Evolutionary conservation across 352 stramenopile genomes (phyloP), one percentile per base, ranked within the genome.

Genomic region (Globisporangium takayamanum): DNA sequence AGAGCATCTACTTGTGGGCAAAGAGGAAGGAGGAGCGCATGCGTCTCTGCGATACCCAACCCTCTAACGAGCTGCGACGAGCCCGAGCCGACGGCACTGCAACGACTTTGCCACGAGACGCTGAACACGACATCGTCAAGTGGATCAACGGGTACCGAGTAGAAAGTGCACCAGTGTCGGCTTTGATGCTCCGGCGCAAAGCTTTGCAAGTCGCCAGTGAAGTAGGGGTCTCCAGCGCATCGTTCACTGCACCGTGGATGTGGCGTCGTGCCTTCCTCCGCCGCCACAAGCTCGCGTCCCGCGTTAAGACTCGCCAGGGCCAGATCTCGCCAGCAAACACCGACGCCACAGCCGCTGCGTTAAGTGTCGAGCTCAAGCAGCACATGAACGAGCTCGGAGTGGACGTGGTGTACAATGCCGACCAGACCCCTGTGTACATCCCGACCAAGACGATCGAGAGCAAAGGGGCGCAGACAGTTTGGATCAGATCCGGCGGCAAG

Each of bases 391-490:
- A 25, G 50, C 58, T 47, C 33, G 63, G 20, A 5, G 33, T 59
- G 2, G 44, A 59, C n/a, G 42, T 45, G 18, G 59, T 47, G 10
- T 62, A 64, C 25, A 71, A 68, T 16, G 56, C 48, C 5, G 60
- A 71, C 15, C 44, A 48, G 10, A 48, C 44, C 10, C 44, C 44
- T 25, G n/a, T 58, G 55, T 60, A 75, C 39, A 33, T 73, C 7
- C 58, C 58, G 1, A 59, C 61, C 6, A 57, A 48, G 2, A 74
- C 59, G 0, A 46, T 76, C 11, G 22, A 62, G 14, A 10, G 22
- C 2, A 53, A 30, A 2, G 63, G 65, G 2, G 33, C 33, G 0
- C 59, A 67, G 7, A 74, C 63, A 0, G 61, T 79, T 2, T 79
- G 65, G 67, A 39, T 74, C 37, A 20, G 50, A 22, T 0, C 64